phyloP scores from a whole-genome alignment of 2,329 filamentous ascomycete genomes.

The Cordyceps javanica region DNA sequence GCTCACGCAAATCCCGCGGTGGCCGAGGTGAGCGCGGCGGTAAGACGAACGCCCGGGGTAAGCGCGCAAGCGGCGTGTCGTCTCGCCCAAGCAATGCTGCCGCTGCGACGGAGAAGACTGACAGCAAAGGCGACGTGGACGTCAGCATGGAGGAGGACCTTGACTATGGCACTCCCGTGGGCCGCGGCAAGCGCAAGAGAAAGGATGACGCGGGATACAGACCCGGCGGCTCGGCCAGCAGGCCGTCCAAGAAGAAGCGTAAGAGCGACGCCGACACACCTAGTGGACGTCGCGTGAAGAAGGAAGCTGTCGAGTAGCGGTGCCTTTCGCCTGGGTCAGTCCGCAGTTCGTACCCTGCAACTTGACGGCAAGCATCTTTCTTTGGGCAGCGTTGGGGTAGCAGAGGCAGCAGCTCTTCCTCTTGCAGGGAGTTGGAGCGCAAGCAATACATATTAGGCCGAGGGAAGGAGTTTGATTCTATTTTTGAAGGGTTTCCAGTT shows the following conservation, averaged over 20 bases:
- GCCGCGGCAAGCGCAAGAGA: conserved; percentile 44
- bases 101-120: conserved; percentile 19
- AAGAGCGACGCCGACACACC: conserved; percentile 45
- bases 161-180: conserved; percentile 27
- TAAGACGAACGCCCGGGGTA: conserved; percentile 35
- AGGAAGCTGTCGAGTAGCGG: conserved; percentile 19
- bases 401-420: background rate
- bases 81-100: conserved; percentile 23
- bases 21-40: conserved; percentile 27
- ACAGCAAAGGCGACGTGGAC: conserved; percentile 26
- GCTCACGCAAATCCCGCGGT: conserved; percentile 30
- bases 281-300: conserved; percentile 30
- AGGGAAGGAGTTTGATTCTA: background rate
- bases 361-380: background rate
- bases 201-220: conserved; percentile 56
- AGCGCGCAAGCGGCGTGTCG: conserved; percentile 24
- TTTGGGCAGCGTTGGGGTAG: background rate
- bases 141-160: conserved; percentile 36
- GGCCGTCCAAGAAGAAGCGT: conserved; percentile 52
- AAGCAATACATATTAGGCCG: background rate
- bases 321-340: background rate
- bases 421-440: background rate
- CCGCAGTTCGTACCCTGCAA: background rate
- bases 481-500: background rate
- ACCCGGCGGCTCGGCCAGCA: conserved; percentile 48